These are phyloP conservation scores for Ceratobasidium sp. DNA, from an alignment of 1,284 basidiomycete species.

Conservation along the genomic window DNA sequence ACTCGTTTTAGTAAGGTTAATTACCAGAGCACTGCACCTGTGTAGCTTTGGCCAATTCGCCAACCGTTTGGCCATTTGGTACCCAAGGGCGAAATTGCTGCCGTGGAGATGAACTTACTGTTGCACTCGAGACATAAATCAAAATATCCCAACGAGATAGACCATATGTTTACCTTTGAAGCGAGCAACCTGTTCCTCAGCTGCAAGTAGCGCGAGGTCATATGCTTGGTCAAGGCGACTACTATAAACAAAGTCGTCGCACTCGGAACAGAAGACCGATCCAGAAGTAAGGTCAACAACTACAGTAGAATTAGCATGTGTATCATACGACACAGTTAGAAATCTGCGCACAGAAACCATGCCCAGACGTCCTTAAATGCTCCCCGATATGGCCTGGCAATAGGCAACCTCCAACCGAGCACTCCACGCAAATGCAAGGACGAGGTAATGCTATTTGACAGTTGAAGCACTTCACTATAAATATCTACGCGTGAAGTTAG, in stretches of 20 bases:
- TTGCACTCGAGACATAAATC: background rate
- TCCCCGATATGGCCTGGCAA: slow-evolving; percentile 58
- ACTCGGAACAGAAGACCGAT: slow-evolving; percentile 62
- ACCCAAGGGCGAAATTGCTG: slow-evolving; percentile 37
- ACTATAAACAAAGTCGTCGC: slow-evolving; percentile 65
- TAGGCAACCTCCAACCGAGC: slow-evolving; percentile 79
- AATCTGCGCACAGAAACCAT: slow-evolving; percentile 67
- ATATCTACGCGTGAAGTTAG: background rate
- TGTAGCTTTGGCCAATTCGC: slow-evolving; percentile 43
- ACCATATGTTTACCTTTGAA: slow-evolving; percentile 45
- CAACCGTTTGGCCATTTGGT: slow-evolving; percentile 40
- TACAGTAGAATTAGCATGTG: slow-evolving; percentile 46
- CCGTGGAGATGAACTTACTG: slow-evolving; percentile 15
- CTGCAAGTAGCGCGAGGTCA: slow-evolving; percentile 51
- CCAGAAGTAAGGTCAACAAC: slow-evolving; percentile 66
- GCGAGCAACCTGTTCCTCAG: slow-evolving; percentile 60
- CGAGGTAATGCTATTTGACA: slow-evolving; percentile 66
- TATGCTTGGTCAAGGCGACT: slow-evolving; percentile 53
- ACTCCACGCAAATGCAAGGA: slow-evolving; percentile 84
- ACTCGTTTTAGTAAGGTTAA: background rate
- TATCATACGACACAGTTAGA: background rate
- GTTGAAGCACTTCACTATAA: slow-evolving; percentile 54
- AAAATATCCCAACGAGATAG: background rate
- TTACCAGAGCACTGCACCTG: slow-evolving; percentile 35
- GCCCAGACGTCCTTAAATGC: slow-evolving; percentile 64